Evolutionary conservation across 2,329 filamentous ascomycete genomes (phyloP).

Genomic region (Hymenoscyphus linearis): DNA sequence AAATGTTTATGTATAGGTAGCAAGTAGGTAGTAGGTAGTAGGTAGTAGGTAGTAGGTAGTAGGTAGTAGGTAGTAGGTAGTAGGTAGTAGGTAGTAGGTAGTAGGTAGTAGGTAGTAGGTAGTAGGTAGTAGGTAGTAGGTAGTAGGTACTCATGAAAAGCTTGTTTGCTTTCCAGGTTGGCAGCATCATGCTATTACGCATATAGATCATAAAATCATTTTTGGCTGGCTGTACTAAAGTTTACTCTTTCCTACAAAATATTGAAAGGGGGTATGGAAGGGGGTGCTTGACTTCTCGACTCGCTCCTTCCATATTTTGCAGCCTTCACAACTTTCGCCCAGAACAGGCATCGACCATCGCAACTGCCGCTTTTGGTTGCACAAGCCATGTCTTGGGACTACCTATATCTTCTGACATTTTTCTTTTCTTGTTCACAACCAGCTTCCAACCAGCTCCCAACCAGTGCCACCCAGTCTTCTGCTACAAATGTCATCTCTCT

Average conservation of each 20-base stretch:
- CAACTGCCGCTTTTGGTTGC: not conserved
- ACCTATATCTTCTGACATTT: not conserved
- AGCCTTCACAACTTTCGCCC: not conserved
- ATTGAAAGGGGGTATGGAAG: not conserved
- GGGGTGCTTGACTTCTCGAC: not conserved
- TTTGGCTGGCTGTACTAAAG: not conserved
- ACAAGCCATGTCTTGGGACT: not conserved
- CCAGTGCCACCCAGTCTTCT: too few species aligned
- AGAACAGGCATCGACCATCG: not conserved
- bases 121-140: too few species aligned
- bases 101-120: too few species aligned
- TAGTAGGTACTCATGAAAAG: not conserved
- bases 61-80: too few species aligned
- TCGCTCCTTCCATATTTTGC: not conserved
- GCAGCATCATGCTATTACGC: not conserved
- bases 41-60: too few species aligned
- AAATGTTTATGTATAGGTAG: too few species aligned
- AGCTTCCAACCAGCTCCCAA: too few species aligned
- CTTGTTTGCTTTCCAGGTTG: not conserved
- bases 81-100: too few species aligned
- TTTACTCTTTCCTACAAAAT: not conserved
- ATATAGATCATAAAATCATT: not conserved
- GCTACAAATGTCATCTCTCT: too few species aligned
- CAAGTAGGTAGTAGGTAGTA: too few species aligned
- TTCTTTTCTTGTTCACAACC: not conserved